Base-by-base conservation (phyloP, 225 moss, liverwort and hornwort genomes). In the Pleurozium schreberi region DNA sequence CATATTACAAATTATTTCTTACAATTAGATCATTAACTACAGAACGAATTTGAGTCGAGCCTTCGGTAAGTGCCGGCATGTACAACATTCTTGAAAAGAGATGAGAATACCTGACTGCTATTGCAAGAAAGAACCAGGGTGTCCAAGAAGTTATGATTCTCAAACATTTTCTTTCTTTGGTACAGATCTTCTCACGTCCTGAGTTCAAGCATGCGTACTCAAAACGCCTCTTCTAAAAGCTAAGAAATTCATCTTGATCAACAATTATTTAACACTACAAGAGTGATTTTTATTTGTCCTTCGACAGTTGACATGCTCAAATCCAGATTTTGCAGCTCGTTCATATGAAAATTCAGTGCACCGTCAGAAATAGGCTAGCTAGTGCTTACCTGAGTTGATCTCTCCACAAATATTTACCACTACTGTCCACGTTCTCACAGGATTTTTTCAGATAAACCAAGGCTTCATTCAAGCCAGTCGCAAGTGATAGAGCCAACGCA, bases 401-500 rank as follows among this genome's bases (percentile, higher is more conserved):
- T 75, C 88, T 92, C 87, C 91, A 95, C 13, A 85, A 66, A 63
- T 78, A 77, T 77, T 90, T 75, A 11, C 77, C 74, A 77, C 62
- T 84, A 82, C 60, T 90, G 84, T 92, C 90, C 62, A 81, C 69
- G 84, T 84, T 83, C 58, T 86, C 85, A 87, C 94, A 94, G 82
- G 95, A 92, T 57, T 95, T 92, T 73, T 87, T 92, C 79, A 96
- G 87, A 83, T 95, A 92, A 55, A 42, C 91, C 86, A 96, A 89
- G 49, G 96, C 96, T 85, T 85, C 95, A 81, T 87, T 82, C 85
- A 88, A 89, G 84, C 95, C 92, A 65, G 88, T 93, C 36, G 85
- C 92, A 88, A 96, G 86, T 80, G 95, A 94, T 90, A 97, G 84
- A 50, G 92, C 93, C 85, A 99, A 92, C 53, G 96, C 97, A 87